Evolutionary conservation across 1,284 basidiomycete genomes (phyloP).

Genomic region (Leccinum fuscescens): DNA sequence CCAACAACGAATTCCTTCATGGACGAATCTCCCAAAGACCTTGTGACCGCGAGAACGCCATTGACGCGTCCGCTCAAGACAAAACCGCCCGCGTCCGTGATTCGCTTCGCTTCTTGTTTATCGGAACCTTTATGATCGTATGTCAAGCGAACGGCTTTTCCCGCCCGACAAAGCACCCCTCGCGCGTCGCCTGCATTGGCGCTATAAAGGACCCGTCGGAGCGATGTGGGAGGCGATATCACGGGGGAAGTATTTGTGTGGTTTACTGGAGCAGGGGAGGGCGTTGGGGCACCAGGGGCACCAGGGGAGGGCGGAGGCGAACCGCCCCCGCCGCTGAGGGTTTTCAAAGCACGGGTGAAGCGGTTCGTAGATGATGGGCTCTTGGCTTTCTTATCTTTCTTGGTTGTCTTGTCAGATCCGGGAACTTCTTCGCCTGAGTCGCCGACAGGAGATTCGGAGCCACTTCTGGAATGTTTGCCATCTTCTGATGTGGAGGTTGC

Average conservation of each 20-base stretch:
- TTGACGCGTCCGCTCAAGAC: slow-evolving; percentile 99
- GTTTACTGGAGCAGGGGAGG: slow-evolving; percentile 14
- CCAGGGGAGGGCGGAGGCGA: slow-evolving; percentile 39
- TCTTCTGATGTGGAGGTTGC: slow-evolving; percentile 29
- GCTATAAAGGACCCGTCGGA: slow-evolving; percentile 84
- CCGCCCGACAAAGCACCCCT: slow-evolving; percentile 85
- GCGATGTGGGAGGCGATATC: slow-evolving; percentile 47
- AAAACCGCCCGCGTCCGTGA: slow-evolving; percentile 96
- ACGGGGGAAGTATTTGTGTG: slow-evolving; percentile 30
- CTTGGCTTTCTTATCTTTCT: slow-evolving; percentile 40
- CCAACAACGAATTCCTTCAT: slow-evolving; percentile 99
- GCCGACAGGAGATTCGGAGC: slow-evolving; percentile 29
- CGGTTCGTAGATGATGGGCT: slow-evolving; percentile 46
- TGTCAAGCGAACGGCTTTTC: slow-evolving; percentile 89
- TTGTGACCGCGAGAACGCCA: slow-evolving; percentile 93
- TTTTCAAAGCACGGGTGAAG: slow-evolving; percentile 58
- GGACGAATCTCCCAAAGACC: slow-evolving; percentile 93
- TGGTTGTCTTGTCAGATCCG: slow-evolving; percentile 34
- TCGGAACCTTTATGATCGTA: slow-evolving; percentile 99
- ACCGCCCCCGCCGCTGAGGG: slow-evolving; percentile 45
- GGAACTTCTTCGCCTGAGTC: slow-evolving; percentile 36
- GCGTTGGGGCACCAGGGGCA: slow-evolving; percentile 13
- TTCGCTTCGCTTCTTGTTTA: slow-evolving; percentile 94
- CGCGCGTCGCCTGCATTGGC: slow-evolving; percentile 96
- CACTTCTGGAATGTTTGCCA: slow-evolving; percentile 22